Base-by-base conservation (phyloP, 1,284 basidiomycete species). In the Tilletia horrida region DNA sequence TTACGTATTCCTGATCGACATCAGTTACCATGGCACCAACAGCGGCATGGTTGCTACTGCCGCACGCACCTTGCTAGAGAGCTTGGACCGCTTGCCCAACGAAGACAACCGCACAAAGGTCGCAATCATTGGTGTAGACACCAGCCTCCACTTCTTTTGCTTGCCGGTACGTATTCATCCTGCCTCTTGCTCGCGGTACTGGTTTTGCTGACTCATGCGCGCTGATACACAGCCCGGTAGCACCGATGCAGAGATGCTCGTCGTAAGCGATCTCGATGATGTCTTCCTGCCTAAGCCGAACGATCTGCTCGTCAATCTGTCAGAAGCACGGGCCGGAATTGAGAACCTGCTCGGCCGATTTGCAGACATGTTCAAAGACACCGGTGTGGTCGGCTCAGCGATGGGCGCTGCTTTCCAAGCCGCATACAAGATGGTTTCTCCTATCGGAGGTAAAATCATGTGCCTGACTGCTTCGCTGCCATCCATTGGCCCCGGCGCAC, bases 251-350 rank as follows among this genome's bases (percentile, higher is more conserved):
- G 88, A 88, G 18, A 97, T 98, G 93, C 87, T 98, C 47, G 95
- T 98, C 52, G 93, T 99, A 6, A 93, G 93, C 6, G 96, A 99
- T 81, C 87, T 95, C 55, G 91, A 96, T 62, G 96, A 98, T 76
- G 92, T 97, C 69, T 99, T 97, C 86, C 85, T 98, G 27, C 96
- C 96, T 21, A 95, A 96, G 84, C 95, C 96, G 1, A 92, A 89
- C 67, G 95, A 98, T 82, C 85, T 98, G 25, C 89, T 97, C 29
- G 90, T 98, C 78, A 98, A 97, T 85, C 85, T 98, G 71, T 87
- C 88, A 23, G 96, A 98, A 83, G 87, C 89, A 27, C 88, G 92
- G 50, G 85, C 88, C 0, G 89, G 90, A 2, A 84, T 98, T 63
- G 95, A 97, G 82, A 84, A 86, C 27, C 87, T 98, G 35, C 87